These are phyloP conservation scores for Tetrapisispora nanseiensis DNA, from an alignment of 805 yeast genomes.

Conservation along the genomic window DNA sequence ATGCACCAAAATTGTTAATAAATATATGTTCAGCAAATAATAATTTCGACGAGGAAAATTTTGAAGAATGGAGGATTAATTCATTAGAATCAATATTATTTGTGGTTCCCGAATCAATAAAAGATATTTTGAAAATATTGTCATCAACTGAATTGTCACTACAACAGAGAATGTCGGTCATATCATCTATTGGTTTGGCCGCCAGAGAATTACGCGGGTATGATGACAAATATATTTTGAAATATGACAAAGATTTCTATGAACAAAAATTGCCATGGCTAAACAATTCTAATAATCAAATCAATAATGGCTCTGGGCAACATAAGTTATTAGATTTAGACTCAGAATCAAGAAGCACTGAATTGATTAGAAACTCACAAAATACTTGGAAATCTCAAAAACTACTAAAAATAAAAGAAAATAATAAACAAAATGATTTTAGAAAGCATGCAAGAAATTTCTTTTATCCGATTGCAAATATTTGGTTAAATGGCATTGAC, in stretches of 20 bases:
- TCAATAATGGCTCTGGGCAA: background rate
- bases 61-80: constrained; percentile 57
- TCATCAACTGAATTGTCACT: constrained; percentile 70
- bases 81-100: constrained; percentile 56
- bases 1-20: constrained; percentile 45
- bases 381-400: constrained; percentile 30
- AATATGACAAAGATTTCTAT: constrained; percentile 31
- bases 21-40: constrained; percentile 46
- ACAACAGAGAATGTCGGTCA: constrained; percentile 61
- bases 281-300: background rate
- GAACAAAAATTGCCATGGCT: constrained; percentile 28
- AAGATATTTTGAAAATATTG: constrained; percentile 35
- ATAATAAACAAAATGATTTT: constrained; percentile 20
- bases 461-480: constrained; percentile 44
- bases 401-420: constrained; percentile 7
- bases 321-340: background rate
- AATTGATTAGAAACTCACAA: background rate
- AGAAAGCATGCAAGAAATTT: constrained; percentile 34
- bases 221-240: constrained; percentile 39
- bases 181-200: constrained; percentile 60
- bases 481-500: constrained; percentile 46
- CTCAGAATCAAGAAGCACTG: too few relatives aligned
- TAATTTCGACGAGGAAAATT: constrained; percentile 44
- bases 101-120: constrained; percentile 39
- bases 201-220: constrained; percentile 64